phyloP scores from a whole-genome alignment of 495 filamentous ascomycete species.

The Podospora sp. region DNA sequence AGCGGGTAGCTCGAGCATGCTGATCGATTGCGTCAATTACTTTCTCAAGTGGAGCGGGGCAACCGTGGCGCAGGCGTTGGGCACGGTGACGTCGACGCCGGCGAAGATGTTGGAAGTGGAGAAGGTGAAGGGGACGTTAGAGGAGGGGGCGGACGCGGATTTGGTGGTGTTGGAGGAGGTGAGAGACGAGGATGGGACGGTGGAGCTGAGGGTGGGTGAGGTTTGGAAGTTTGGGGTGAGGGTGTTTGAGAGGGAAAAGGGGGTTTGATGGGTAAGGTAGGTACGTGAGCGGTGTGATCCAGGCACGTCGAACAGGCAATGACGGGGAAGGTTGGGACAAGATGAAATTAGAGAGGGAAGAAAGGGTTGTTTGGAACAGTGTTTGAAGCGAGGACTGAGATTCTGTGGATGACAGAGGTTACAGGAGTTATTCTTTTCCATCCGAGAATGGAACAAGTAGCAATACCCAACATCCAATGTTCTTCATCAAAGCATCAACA shows the following conservation, averaged over 20 bases:
- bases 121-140: conserved; percentile 66
- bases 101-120: conserved; percentile 71
- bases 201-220: conserved; percentile 26
- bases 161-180: conserved; percentile 64
- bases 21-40: conserved; percentile 81
- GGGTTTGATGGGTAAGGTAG: neutral
- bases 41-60: conserved; percentile 72
- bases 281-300: neutral
- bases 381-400: too few species aligned
- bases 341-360: too few species aligned
- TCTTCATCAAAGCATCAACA: too few species aligned
- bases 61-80: conserved; percentile 64
- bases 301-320: too few species aligned
- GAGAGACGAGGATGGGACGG: conserved; percentile 1
- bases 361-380: too few species aligned
- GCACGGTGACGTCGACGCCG: conserved; percentile 71
- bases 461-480: too few species aligned
- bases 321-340: too few species aligned
- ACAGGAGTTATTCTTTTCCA: too few species aligned
- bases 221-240: conserved; percentile 37
- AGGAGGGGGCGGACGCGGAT: conserved; percentile 76
- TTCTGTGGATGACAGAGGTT: too few species aligned
- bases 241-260: conserved; percentile 20
- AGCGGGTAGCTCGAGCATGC: conserved; percentile 70
- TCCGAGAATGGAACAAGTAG: too few species aligned